phyloP scores from a whole-genome alignment of 2,329 filamentous ascomycete genomes.

The Fusarium sp. region DNA sequence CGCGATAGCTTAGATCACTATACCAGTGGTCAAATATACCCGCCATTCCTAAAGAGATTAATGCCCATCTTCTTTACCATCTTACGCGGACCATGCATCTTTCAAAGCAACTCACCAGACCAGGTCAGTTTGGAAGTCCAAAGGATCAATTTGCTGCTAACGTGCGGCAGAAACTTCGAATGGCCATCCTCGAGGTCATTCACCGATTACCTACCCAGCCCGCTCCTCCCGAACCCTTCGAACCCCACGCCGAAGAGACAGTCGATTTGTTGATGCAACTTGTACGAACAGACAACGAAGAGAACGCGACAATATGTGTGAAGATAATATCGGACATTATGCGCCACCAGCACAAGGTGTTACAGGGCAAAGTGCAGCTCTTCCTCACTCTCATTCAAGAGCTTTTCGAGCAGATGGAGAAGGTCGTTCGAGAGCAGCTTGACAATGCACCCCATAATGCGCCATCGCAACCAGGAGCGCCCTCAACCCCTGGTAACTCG shows the following conservation, averaged over 20 bases:
- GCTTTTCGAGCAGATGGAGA: conserved; percentile 94
- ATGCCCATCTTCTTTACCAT: conserved; percentile 91
- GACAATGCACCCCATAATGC: conserved; percentile 74
- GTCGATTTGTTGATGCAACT: conserved; percentile 91
- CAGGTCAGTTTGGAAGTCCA: conserved; percentile 67
- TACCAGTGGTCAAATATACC: conserved; percentile 79
- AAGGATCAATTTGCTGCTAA: conserved; percentile 26
- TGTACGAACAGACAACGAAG: conserved; percentile 93
- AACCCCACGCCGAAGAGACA: conserved; percentile 87
- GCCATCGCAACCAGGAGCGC: conserved; percentile 63
- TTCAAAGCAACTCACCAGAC: conserved; percentile 88
- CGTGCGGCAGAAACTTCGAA: conserved; percentile 77
- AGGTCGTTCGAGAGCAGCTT: conserved; percentile 93
- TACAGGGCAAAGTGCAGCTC: conserved; percentile 81
- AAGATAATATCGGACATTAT: conserved; percentile 98
- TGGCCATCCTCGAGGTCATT: conserved; percentile 92
- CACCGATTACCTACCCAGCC: conserved; percentile 80
- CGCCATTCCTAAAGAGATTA: conserved; percentile 83
- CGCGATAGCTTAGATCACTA: conserved; percentile 94
- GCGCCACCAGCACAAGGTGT: conserved; percentile 87
- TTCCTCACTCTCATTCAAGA: conserved; percentile 94
- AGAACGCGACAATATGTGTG: conserved; percentile 97
- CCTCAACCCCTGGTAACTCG: conserved; percentile 73
- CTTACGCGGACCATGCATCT: conserved; percentile 85
- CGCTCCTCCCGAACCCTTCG: conserved; percentile 81